A percentile compares a stretch with the other conserved stretches of the same genome.
phyloP scores from a whole-genome alignment of 2,329 filamentous ascomycete genomes.

The Pseudocercospora musae region DNA sequence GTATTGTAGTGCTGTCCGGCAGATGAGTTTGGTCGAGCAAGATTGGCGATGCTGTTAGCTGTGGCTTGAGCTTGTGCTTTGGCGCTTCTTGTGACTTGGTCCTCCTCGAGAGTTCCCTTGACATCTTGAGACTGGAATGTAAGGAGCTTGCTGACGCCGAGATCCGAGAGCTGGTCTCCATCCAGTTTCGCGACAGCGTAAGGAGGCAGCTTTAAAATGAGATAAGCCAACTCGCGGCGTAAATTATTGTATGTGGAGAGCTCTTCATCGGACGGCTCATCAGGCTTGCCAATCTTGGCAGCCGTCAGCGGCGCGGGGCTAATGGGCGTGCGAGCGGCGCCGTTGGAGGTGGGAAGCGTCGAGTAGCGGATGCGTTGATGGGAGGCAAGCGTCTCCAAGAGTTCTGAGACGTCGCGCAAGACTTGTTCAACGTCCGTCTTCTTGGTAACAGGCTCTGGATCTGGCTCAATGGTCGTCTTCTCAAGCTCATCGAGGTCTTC shows the following conservation, averaged over 20 bases:
- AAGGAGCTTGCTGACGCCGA: constrained; percentile 77
- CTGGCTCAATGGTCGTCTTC: constrained; percentile 24
- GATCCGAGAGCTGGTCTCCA: constrained; percentile 76
- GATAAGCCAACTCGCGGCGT: constrained; percentile 68
- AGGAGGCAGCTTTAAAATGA: constrained; percentile 73
- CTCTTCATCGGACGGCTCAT: constrained; percentile 62
- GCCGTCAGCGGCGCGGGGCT: constrained; percentile 64
- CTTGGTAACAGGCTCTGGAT: constrained; percentile 30
- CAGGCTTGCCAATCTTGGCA: constrained; percentile 54
- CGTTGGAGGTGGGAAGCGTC: constrained; percentile 53
- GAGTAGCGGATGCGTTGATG: constrained; percentile 77
- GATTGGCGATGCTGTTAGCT: constrained; percentile 30
- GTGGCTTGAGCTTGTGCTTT: constrained; percentile 38
- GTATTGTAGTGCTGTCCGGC: constrained; percentile 34
- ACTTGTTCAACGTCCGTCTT: constrained; percentile 44
- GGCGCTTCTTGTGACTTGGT: constrained; percentile 54
- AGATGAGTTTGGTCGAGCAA: constrained; percentile 31
- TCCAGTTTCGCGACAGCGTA: constrained; percentile 83
- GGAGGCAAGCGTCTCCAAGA: constrained; percentile 72
- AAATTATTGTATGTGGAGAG: constrained; percentile 65
- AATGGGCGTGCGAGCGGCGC: constrained; percentile 31
- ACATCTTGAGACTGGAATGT: constrained; percentile 70
- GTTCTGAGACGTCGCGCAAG: constrained; percentile 68
- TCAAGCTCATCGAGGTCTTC: constrained; percentile 28
- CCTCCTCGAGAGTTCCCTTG: constrained; percentile 78